A percentile compares a stretch with the other conserved stretches of the same genome.
Evolutionary conservation across 441 rosid species (phyloP).

Genomic region (Adansonia grandidieri): DNA sequence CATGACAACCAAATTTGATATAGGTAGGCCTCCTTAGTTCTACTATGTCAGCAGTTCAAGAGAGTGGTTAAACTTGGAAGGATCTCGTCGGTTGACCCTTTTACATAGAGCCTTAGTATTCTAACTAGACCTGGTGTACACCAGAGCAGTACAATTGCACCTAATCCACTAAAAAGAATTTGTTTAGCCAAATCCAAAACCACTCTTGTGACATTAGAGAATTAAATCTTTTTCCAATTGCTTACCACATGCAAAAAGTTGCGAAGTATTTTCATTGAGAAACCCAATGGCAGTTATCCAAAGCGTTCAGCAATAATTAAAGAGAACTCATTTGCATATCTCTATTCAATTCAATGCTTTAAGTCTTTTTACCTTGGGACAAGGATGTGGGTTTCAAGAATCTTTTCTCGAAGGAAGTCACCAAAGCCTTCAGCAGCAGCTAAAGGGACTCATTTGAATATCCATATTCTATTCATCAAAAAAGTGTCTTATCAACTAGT

Average conservation of each 20-base stretch:
- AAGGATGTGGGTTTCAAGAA: no score
- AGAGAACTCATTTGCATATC: not conserved
- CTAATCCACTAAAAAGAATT: not conserved
- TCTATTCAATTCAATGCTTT: not conserved
- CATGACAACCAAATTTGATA: not conserved
- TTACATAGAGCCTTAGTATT: not conserved
- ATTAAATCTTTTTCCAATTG: not conserved
- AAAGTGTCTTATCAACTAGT: not conserved
- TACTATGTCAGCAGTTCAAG: not conserved
- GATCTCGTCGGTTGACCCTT: not conserved
- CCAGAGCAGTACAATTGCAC: not conserved
- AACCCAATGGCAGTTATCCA: not conserved
- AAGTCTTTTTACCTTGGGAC: not conserved
- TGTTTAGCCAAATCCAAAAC: not conserved
- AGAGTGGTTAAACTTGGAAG: slow-evolving; percentile 6
- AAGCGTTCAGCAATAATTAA: not conserved
- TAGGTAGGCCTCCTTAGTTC: not conserved
- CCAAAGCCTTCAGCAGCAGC: not conserved
- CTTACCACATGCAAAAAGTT: not conserved
- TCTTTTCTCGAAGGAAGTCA: not conserved
- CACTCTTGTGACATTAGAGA: not conserved
- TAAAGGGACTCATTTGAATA: not conserved
- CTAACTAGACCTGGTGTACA: not conserved
- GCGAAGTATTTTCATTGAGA: slow-evolving; percentile 5
- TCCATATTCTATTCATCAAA: not conserved